Conservation (phyloP, 805 yeast species). For the Zygoascus ofunaensis region DNA sequence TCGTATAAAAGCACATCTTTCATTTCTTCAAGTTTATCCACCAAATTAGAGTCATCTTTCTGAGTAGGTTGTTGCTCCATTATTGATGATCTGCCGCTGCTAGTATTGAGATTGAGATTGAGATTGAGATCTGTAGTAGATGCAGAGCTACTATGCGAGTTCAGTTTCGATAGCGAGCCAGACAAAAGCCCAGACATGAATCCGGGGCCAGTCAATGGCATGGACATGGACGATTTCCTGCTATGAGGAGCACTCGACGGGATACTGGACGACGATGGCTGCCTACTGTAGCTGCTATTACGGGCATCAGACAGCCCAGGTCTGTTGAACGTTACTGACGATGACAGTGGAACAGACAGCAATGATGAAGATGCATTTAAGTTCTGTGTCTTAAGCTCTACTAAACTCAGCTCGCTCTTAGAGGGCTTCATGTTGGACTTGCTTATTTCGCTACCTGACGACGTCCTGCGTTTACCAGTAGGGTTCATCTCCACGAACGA, state of each 20-base stretch:
- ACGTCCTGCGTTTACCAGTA: neutral
- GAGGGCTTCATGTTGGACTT: neutral
- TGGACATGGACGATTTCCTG: neutral
- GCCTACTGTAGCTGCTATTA: neutral
- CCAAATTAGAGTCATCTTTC: conserved; percentile 4
- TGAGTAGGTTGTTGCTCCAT: neutral
- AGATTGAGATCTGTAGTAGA: too few relatives aligned
- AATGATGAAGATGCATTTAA: too few relatives aligned
- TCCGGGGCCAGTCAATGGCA: too few relatives aligned
- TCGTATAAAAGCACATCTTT: conserved; percentile 14
- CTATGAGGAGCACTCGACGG: neutral
- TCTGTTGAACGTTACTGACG: neutral
- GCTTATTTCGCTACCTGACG: neutral
- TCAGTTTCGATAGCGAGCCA: too few relatives aligned
- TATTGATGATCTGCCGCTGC: neutral
- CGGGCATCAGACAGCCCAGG: neutral
- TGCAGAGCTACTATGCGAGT: too few relatives aligned
- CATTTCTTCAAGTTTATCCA: conserved; percentile 11
- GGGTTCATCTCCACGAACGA: too few relatives aligned
- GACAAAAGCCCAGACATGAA: too few relatives aligned
- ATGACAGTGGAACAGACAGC: neutral
- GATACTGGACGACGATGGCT: neutral
- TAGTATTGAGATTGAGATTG: too few relatives aligned
- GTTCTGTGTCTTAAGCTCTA: too few relatives aligned
- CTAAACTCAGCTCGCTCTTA: neutral